A percentile compares a stretch with the other conserved stretches of the same genome.
Conservation (phyloP, 176 grass and related monocot genomes). For the Microstegium vimineum region DNA sequence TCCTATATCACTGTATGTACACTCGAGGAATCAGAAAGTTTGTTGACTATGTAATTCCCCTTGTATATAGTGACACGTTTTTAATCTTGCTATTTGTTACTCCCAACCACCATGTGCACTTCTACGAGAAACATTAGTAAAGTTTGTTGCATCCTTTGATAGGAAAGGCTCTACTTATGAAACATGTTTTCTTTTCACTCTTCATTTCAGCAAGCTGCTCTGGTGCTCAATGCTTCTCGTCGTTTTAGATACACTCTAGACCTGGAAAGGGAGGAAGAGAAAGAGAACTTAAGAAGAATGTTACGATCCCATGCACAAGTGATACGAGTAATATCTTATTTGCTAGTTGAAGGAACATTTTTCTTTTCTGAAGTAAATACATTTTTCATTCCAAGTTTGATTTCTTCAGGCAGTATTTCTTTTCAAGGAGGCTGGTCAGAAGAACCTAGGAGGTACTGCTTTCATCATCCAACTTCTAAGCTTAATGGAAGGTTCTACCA, state of each 20-base stretch:
- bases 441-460: slow-evolving; percentile 40
- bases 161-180: neutral
- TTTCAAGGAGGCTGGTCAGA: slow-evolving; percentile 83
- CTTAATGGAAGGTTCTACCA: neutral
- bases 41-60: neutral
- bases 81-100: neutral
- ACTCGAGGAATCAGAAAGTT: neutral
- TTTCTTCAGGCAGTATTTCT: slow-evolving; percentile 65
- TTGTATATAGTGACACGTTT: neutral
- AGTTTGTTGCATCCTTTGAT: neutral
- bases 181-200: neutral
- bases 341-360: neutral
- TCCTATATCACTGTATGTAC: neutral
- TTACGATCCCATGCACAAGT: slow-evolving; percentile 72
- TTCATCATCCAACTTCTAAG: neutral
- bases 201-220: slow-evolving; percentile 67
- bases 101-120: neutral
- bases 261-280: slow-evolving; percentile 72
- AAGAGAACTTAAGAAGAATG: slow-evolving; percentile 61
- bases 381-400: slow-evolving; percentile 13
- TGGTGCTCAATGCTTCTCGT: slow-evolving; percentile 80
- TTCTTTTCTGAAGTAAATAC: slow-evolving; percentile 27
- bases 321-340: slow-evolving; percentile 57
- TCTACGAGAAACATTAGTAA: neutral
- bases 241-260: slow-evolving; percentile 87